phyloP scores from a whole-genome alignment of 2,329 filamentous ascomycete species.

The Colletotrichum lentis region DNA sequence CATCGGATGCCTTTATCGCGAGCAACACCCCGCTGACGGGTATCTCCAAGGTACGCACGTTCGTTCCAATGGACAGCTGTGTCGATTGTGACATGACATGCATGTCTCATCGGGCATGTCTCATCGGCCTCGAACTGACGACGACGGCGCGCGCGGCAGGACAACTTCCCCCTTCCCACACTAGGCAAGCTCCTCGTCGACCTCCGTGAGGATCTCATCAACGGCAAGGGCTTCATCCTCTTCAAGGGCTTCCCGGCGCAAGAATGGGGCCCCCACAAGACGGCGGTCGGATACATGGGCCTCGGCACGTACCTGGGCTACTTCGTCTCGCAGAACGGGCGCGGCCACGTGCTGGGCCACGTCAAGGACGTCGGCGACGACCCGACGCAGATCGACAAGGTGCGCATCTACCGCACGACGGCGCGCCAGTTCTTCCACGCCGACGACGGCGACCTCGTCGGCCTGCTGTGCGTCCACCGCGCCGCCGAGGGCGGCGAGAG shows the following conservation, averaged over 20 bases:
- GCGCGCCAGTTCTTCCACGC: slow-evolving; percentile 87
- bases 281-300: slow-evolving; percentile 89
- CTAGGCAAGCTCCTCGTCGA: slow-evolving; percentile 48
- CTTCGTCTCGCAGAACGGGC: slow-evolving; percentile 85
- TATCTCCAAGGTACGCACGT: slow-evolving; percentile 58
- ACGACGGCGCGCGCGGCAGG: slow-evolving; percentile 39
- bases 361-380: slow-evolving; percentile 90
- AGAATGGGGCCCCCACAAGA: slow-evolving; percentile 80
- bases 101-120: too few relatives aligned
- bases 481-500: slow-evolving; percentile 84
- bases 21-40: slow-evolving; percentile 73
- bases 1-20: slow-evolving; percentile 74
- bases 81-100: not conserved
- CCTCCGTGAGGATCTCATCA: slow-evolving; percentile 60
- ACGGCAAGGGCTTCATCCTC: slow-evolving; percentile 89
- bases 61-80: not conserved
- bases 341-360: slow-evolving; percentile 85
- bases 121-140: not conserved
- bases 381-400: slow-evolving; percentile 80
- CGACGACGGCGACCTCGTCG: slow-evolving; percentile 84
- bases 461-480: slow-evolving; percentile 80
- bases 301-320: slow-evolving; percentile 86
- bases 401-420: slow-evolving; percentile 90
- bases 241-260: slow-evolving; percentile 85
- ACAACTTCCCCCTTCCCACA: slow-evolving; percentile 55